Evolutionary conservation across 2,329 filamentous ascomycete genomes (phyloP).

Genomic region (Microcyclosporella mali): DNA sequence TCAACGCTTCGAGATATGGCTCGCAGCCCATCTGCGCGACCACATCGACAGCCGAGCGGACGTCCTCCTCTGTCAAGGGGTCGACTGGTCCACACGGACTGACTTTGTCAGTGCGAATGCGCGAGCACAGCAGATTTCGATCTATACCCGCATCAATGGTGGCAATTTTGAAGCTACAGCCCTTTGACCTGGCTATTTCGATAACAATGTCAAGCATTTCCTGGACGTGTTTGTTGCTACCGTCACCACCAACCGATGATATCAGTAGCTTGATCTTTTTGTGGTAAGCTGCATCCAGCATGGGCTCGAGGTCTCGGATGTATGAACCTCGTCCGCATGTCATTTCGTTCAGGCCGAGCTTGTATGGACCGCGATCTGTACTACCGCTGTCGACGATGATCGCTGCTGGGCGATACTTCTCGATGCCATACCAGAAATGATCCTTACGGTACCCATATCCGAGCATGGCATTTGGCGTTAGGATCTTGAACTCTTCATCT

Average conservation of each 20-base stretch:
- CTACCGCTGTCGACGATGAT: constrained; percentile 32
- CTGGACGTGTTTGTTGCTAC: constrained; percentile 40
- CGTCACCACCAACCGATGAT: constrained; percentile 45
- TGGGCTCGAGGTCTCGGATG: constrained; percentile 37
- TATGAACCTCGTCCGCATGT: constrained; percentile 40
- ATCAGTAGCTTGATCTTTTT: constrained; percentile 39
- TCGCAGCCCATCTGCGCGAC: too few relatives aligned
- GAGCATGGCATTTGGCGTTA: constrained; percentile 32
- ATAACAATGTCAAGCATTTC: constrained; percentile 39
- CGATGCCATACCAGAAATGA: constrained; percentile 30
- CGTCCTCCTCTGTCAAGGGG: too few relatives aligned
- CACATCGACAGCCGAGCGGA: too few relatives aligned
- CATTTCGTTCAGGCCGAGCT: constrained; percentile 30
- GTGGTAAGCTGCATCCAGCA: constrained; percentile 31
- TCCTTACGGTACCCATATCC: constrained; percentile 30
- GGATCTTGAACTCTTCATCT: constrained; percentile 18
- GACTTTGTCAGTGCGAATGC: too few relatives aligned
- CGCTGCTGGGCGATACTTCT: constrained; percentile 26
- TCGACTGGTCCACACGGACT: too few relatives aligned
- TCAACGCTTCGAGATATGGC: too few relatives aligned
- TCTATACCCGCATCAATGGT: too few relatives aligned
- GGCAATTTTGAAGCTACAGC: too few relatives aligned
- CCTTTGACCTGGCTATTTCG: too few relatives aligned
- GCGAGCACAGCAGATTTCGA: too few relatives aligned
- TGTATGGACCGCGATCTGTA: constrained; percentile 29